A percentile compares a stretch with the other conserved stretches of the same genome.
Evolutionary conservation across 768 basidiomycete genomes (phyloP).

Genomic region (Coprinopsis marcescibilis): DNA sequence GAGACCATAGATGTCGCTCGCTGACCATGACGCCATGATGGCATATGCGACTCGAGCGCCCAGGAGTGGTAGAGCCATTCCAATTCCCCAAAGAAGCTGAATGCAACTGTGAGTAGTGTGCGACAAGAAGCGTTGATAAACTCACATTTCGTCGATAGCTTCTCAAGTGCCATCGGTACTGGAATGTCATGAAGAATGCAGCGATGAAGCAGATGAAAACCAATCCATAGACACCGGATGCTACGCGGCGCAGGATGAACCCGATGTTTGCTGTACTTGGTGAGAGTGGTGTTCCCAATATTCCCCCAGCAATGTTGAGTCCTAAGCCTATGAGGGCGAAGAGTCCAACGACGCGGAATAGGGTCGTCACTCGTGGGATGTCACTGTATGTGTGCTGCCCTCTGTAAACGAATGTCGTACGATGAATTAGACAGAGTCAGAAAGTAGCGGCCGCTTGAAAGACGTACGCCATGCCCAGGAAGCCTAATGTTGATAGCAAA

Average conservation of each 20-base stretch:
- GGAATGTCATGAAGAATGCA: constrained; percentile 37
- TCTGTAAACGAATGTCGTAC: constrained; percentile 22
- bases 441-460: neutral
- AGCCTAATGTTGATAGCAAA: constrained; percentile 38
- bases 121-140: neutral
- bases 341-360: constrained; percentile 32
- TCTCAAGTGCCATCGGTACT: constrained; percentile 41
- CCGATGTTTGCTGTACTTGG: constrained; percentile 28
- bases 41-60: constrained; percentile 53
- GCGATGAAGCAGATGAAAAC: constrained; percentile 35
- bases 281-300: constrained; percentile 33
- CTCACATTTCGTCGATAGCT: constrained; percentile 41
- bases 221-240: constrained; percentile 36
- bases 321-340: constrained; percentile 34
- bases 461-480: constrained; percentile 46
- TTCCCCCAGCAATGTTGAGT: constrained; percentile 41
- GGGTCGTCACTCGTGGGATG: constrained; percentile 32
- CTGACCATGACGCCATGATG: constrained; percentile 53
- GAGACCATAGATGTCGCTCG: constrained; percentile 38
- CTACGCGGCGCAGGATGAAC: constrained; percentile 36
- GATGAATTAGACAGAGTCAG: constrained; percentile 11
- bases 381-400: constrained; percentile 51
- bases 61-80: constrained; percentile 54
- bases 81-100: constrained; percentile 53
- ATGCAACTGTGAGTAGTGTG: constrained; percentile 1